Conservation (phyloP, 106 monocot genomes). For the Agapanthus africanus region DNA sequence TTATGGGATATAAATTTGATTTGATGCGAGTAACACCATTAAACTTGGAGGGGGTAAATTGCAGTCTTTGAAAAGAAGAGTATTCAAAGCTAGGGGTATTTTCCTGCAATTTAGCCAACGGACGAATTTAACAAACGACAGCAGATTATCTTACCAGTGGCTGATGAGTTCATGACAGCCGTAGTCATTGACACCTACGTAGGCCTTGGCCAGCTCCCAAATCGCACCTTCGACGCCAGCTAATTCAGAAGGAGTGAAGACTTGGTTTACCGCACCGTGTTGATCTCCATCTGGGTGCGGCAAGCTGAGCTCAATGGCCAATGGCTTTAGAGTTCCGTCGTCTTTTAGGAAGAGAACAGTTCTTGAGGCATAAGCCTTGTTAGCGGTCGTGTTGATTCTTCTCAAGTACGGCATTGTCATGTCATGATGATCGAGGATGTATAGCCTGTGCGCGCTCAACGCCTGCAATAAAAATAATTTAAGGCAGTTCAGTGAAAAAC, state of each 20-base stretch:
- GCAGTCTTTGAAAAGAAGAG: neutral
- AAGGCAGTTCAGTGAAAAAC: no score
- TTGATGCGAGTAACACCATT: no score
- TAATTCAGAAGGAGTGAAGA: constrained; percentile 5
- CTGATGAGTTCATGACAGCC: constrained; percentile 37
- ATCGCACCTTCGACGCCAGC: neutral
- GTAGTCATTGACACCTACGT: constrained; percentile 17
- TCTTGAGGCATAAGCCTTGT: constrained; percentile 30
- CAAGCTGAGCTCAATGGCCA: constrained; percentile 18
- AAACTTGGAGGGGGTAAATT: no score
- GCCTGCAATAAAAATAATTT: constrained; percentile 12
- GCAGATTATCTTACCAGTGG: constrained; percentile 24
- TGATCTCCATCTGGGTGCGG: constrained; percentile 14
- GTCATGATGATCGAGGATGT: constrained; percentile 34
- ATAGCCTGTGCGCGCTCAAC: constrained; percentile 15
- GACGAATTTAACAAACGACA: no score
- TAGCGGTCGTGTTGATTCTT: constrained; percentile 22
- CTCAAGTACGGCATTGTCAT: constrained; percentile 20
- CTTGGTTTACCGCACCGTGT: constrained; percentile 11
- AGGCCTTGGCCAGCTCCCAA: constrained; percentile 18
- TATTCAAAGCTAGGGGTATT: no score
- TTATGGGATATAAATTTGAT: no score
- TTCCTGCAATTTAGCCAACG: no score
- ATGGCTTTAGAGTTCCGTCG: constrained; percentile 22
- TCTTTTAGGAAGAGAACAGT: constrained; percentile 32